These are phyloP conservation scores for Pleurotus tuber-regium DNA, from an alignment of 768 basidiomycete species.

Conservation along the genomic window DNA sequence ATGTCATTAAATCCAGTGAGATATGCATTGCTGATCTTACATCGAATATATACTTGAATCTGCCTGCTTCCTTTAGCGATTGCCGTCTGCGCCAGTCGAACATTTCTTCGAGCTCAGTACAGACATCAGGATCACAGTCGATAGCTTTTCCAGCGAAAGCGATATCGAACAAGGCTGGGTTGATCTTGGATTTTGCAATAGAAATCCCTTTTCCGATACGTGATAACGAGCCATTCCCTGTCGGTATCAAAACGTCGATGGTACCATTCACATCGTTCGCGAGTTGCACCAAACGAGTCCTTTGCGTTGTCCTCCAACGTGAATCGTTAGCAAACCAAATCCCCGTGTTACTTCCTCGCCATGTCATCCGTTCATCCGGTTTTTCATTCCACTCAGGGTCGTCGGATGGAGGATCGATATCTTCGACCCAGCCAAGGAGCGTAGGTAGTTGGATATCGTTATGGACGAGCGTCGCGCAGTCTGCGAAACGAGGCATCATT, in stretches of 20 bases:
- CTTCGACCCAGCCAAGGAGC: slow-evolving; percentile 34
- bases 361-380: slow-evolving; percentile 46
- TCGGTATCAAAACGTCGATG: slow-evolving; percentile 28
- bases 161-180: slow-evolving; percentile 50
- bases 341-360: slow-evolving; percentile 68
- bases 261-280: slow-evolving; percentile 29
- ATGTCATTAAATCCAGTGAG: background rate
- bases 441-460: slow-evolving; percentile 42
- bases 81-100: slow-evolving; percentile 45
- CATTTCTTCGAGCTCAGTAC: slow-evolving; percentile 33
- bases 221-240: slow-evolving; percentile 6
- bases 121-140: slow-evolving; percentile 36
- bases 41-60: slow-evolving; percentile 52
- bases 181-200: slow-evolving; percentile 27
- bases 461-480: slow-evolving; percentile 39
- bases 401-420: slow-evolving; percentile 28
- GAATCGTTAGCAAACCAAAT: slow-evolving; percentile 32
- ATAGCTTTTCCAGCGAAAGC: slow-evolving; percentile 42
- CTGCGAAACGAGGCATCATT: slow-evolving; percentile 41
- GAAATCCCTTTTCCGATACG: slow-evolving; percentile 29
- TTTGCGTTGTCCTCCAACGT: slow-evolving; percentile 41
- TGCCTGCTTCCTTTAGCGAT: slow-evolving; percentile 35
- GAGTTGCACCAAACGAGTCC: slow-evolving; percentile 36
- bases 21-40: no score
- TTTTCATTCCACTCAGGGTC: slow-evolving; percentile 61